A percentile compares a stretch with the other conserved stretches of the same genome.
phyloP scores from a whole-genome alignment of 345 rosid species.

The Moringa oleifera region DNA sequence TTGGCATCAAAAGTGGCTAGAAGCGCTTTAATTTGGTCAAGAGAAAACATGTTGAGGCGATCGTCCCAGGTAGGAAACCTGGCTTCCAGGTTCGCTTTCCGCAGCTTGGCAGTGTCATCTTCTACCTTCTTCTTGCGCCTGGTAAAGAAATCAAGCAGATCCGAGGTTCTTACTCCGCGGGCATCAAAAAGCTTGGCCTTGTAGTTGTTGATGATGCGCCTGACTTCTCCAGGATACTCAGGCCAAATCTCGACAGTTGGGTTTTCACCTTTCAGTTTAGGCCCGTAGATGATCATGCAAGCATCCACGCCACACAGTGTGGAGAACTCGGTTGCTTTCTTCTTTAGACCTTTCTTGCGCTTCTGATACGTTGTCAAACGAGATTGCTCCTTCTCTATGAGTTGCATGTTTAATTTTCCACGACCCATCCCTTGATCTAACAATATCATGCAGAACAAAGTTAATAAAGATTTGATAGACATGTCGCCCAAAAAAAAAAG shows the following conservation, averaged over 20 bases:
- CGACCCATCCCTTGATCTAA: too few relatives aligned
- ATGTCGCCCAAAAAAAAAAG: too few relatives aligned
- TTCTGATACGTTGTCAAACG: constrained; percentile 31
- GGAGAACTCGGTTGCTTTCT: constrained; percentile 32
- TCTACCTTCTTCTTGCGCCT: constrained; percentile 7
- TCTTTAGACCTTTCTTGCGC: constrained; percentile 28
- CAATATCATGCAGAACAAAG: too few relatives aligned
- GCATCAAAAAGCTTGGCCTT: constrained; percentile 17
- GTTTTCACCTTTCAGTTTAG: constrained; percentile 7
- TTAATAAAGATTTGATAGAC: too few relatives aligned
- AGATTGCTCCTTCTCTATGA: constrained; percentile 30
- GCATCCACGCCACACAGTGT: constrained; percentile 35
- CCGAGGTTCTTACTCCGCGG: constrained; percentile 15
- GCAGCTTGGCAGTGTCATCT: neutral
- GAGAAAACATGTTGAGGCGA: neutral
- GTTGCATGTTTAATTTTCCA: constrained; percentile 26
- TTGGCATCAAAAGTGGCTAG: neutral
- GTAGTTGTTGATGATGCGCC: constrained; percentile 25
- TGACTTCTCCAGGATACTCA: constrained; percentile 10
- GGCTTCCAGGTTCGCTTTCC: neutral
- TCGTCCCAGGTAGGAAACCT: neutral
- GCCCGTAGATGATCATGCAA: constrained; percentile 34
- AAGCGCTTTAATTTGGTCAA: neutral
- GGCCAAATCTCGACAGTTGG: constrained; percentile 30
- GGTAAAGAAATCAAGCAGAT: constrained; percentile 20